These are phyloP conservation scores for Fusarium chlamydosporum DNA, from an alignment of 2,329 filamentous ascomycete genomes.

Conservation along the genomic window DNA sequence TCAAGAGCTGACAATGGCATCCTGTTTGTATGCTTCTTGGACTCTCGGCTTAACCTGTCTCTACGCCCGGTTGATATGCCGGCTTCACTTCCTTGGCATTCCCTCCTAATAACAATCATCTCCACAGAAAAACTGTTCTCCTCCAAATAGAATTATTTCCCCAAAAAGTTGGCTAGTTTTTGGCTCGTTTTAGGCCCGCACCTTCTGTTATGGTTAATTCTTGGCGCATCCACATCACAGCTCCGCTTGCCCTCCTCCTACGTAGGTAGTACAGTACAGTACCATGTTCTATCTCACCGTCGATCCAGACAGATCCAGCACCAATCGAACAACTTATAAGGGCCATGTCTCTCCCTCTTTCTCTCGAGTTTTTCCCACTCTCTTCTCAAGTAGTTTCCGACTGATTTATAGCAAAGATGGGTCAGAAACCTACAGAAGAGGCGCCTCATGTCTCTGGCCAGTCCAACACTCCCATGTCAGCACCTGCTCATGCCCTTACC, in stretches of 20 bases:
- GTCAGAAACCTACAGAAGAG: constrained; percentile 31
- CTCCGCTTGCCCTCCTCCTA: not conserved
- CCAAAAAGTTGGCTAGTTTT: not conserved
- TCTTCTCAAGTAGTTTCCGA: constrained; percentile 1
- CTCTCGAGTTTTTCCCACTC: accelerated
- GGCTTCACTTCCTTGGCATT: not conserved
- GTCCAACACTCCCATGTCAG: constrained; percentile 46
- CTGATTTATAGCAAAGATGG: constrained; percentile 21
- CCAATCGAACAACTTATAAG: constrained; percentile 12
- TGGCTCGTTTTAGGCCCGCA: not conserved
- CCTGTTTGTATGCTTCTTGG: not conserved
- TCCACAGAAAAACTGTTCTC: constrained; percentile 26
- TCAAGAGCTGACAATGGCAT: not conserved
- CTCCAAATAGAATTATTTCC: constrained; percentile 30
- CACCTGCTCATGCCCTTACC: constrained; percentile 43
- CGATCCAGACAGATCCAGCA: constrained; percentile 3
- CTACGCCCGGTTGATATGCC: not conserved
- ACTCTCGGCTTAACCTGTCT: constrained; percentile 2
- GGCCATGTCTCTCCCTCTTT: not conserved
- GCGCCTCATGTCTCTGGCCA: constrained; percentile 43
- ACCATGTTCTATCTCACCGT: not conserved
- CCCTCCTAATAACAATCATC: constrained; percentile 1
- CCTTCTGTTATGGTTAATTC: constrained; percentile 1
- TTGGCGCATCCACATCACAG: constrained; percentile 31
- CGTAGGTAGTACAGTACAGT: not conserved